Evolutionary conservation across 2,329 filamentous ascomycete species (phyloP).

Genomic region (Diaporthe nobilis): DNA sequence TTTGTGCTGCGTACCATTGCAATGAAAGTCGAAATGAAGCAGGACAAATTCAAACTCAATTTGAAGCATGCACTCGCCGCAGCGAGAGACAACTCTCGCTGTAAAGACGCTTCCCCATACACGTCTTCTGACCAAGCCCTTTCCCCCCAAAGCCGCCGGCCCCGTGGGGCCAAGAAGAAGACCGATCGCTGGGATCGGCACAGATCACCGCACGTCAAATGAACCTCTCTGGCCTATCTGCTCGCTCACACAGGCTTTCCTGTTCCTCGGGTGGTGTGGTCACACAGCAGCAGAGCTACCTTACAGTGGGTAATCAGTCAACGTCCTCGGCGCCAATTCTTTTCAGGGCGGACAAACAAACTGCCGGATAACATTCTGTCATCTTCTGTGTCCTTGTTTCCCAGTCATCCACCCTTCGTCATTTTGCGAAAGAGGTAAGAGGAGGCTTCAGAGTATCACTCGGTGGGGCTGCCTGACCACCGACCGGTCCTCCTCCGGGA

Average conservation of each 20-base stretch:
- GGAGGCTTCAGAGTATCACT: constrained; percentile 2
- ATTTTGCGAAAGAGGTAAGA: background rate
- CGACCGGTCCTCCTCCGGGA: constrained; percentile 1
- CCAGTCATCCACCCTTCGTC: background rate
- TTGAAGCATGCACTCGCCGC: background rate
- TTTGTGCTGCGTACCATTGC: background rate
- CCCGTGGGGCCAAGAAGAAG: constrained; percentile 12
- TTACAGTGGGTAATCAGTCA: constrained; percentile 9
- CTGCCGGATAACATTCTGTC: constrained; percentile 17
- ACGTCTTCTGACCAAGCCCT: too few relatives aligned
- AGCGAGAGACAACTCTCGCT: background rate
- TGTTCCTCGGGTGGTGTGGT: background rate
- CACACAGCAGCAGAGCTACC: constrained; percentile 18
- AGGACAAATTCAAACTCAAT: background rate
- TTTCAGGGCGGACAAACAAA: constrained; percentile 1
- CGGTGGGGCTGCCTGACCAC: constrained; percentile 3
- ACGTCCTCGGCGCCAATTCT: background rate
- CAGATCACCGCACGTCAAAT: constrained; percentile 20
- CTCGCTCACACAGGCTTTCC: background rate
- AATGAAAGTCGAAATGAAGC: background rate
- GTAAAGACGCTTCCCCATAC: background rate
- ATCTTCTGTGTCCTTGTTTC: background rate
- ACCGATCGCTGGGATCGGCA: constrained; percentile 23
- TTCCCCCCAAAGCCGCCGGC: background rate
- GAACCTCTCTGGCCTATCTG: constrained; percentile 14